Conservation (phyloP, 345 rosid species). For the Gynandropsis gynandra region DNA sequence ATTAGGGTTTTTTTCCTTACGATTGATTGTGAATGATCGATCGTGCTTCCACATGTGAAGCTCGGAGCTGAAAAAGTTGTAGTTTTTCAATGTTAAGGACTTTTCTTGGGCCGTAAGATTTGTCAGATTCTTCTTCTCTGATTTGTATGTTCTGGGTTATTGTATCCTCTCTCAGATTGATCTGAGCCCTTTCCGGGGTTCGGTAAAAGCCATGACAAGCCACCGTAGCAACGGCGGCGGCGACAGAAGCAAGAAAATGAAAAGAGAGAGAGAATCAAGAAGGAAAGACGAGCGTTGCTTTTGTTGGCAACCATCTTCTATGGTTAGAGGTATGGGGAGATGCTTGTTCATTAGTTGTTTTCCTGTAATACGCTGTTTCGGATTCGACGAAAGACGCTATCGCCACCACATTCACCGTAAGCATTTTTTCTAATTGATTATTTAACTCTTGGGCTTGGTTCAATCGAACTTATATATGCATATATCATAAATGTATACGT, state of each 20-base stretch:
- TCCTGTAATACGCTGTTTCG: conserved; percentile 50
- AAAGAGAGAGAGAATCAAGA: too few relatives aligned
- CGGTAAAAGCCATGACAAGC: too few relatives aligned
- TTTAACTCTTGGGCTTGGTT: conserved; percentile 1
- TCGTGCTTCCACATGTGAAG: too few relatives aligned
- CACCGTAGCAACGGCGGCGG: too few relatives aligned
- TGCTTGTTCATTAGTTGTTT: conserved; percentile 43
- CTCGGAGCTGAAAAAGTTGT: too few relatives aligned
- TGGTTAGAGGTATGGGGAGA: conserved; percentile 42
- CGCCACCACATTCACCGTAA: conserved; percentile 42
- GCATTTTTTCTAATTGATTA: conserved; percentile 36
- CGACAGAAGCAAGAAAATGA: too few relatives aligned
- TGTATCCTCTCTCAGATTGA: too few relatives aligned
- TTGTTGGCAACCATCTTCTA: conserved; percentile 19
- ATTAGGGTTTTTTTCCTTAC: too few relatives aligned
- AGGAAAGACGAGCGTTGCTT: neutral
- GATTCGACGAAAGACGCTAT: conserved; percentile 39
- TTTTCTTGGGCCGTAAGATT: conserved; percentile 13
- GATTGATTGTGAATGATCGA: too few relatives aligned
- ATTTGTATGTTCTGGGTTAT: neutral
- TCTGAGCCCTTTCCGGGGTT: too few relatives aligned
- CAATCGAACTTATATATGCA: too few relatives aligned
- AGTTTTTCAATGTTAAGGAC: neutral
- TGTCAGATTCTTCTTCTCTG: neutral
- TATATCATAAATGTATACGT: too few relatives aligned